These are phyloP conservation scores for Diaporthe sp. DNA, from an alignment of 2,329 filamentous ascomycete genomes.

Conservation along the genomic window DNA sequence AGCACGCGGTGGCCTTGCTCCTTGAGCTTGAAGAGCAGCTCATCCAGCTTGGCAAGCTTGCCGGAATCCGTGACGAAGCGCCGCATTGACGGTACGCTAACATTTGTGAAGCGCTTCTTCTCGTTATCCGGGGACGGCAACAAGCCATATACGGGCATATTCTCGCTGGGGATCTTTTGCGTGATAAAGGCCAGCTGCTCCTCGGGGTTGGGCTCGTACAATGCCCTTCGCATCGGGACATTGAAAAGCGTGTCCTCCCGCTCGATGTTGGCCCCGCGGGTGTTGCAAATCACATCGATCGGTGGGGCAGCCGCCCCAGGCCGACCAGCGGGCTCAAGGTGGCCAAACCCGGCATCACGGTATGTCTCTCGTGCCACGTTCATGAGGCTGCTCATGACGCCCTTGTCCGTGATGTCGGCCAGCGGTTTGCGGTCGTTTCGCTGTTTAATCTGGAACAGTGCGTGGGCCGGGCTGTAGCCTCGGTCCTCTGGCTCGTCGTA, in stretches of 20 bases:
- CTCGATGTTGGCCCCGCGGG: conserved; percentile 72
- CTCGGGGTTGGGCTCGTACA: conserved; percentile 73
- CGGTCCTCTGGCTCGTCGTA: conserved; percentile 75
- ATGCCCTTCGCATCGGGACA: conserved; percentile 73
- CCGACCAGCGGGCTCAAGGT: conserved; percentile 83
- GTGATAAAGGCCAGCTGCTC: conserved; percentile 82
- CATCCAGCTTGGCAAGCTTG: conserved; percentile 91
- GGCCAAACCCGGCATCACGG: conserved; percentile 75
- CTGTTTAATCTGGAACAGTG: conserved; percentile 83
- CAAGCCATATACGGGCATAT: conserved; percentile 72
- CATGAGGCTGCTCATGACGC: conserved; percentile 79
- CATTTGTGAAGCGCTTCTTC: conserved; percentile 88
- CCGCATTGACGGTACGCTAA: conserved; percentile 94
- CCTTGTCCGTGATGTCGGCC: conserved; percentile 76
- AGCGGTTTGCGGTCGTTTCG: conserved; percentile 74
- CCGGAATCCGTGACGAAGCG: conserved; percentile 98
- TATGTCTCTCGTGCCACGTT: conserved; percentile 79
- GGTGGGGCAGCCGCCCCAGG: conserved; percentile 88
- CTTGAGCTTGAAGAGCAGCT: conserved; percentile 89
- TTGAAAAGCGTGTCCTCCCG: conserved; percentile 84
- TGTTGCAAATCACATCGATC: conserved; percentile 81
- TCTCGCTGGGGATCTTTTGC: conserved; percentile 73
- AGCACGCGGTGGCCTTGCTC: conserved; percentile 92
- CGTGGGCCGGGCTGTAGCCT: conserved; percentile 76
- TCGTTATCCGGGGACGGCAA: conserved; percentile 83